Percentiles rank a stretch among this genome's conserved stretches.
Evolutionary conservation across 331 rosid genomes (phyloP).

Genomic region (Quercus lobata): DNA sequence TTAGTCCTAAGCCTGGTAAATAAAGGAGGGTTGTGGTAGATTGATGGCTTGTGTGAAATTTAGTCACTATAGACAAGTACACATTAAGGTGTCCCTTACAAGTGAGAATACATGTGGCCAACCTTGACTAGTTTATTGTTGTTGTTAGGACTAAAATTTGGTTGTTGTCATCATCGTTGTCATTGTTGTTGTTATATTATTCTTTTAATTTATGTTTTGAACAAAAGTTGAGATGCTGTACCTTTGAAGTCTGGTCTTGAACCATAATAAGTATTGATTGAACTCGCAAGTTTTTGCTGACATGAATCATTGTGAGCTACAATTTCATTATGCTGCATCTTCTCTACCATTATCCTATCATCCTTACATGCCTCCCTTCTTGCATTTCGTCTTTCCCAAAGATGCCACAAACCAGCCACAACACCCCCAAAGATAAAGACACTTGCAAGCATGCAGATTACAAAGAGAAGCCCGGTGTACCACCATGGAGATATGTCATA

Average conservation of each 20-base stretch:
- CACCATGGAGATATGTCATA: constrained; percentile 55
- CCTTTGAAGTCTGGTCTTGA: constrained; percentile 80
- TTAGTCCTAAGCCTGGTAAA: no score
- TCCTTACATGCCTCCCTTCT: constrained; percentile 20
- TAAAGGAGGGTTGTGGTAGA: no score
- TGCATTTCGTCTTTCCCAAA: constrained; percentile 50
- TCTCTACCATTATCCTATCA: neutral
- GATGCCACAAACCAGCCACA: constrained; percentile 63
- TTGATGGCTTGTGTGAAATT: no score
- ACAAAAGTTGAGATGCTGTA: constrained; percentile 15
- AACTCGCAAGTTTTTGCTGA: constrained; percentile 22
- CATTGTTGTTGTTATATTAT: neutral
- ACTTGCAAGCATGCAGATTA: constrained; percentile 63
- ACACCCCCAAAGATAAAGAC: constrained; percentile 72
- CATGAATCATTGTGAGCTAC: constrained; percentile 27
- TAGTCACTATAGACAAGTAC: no score
- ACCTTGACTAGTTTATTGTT: no score
- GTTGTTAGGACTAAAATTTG: no score
- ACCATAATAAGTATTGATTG: constrained; percentile 48
- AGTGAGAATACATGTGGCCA: no score
- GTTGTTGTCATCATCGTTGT: no score
- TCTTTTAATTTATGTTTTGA: neutral
- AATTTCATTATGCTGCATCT: constrained; percentile 14
- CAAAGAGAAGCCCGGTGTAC: constrained; percentile 76
- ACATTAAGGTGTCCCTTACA: no score